Conservation (phyloP, 1,284 basidiomycete genomes). For the Ganoderma lingzhi region DNA sequence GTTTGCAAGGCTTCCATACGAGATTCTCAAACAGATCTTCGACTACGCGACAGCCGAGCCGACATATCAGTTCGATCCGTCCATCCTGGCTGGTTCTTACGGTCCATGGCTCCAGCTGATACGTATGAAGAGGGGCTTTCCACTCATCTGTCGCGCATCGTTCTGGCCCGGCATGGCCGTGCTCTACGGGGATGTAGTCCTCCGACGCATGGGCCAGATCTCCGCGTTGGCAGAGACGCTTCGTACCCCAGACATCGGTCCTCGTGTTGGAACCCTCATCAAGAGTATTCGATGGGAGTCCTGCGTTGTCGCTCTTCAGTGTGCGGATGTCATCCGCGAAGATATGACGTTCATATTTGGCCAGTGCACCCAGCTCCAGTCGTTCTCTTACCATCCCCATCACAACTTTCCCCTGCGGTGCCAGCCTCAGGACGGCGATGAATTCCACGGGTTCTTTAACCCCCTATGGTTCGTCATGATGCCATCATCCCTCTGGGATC, state of each 20-base stretch:
- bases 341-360: constrained; percentile 7
- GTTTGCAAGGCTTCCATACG: not conserved
- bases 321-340: constrained; percentile 7
- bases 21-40: not conserved
- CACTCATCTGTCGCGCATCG: constrained; percentile 4
- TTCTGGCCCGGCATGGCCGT: constrained; percentile 12
- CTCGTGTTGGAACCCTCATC: not conserved
- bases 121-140: constrained; percentile 5
- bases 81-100: not conserved
- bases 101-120: constrained; percentile 2
- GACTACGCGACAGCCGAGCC: not conserved
- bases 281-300: constrained; percentile 11
- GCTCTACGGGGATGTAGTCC: constrained; percentile 13
- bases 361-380: not conserved
- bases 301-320: not conserved
- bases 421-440: not conserved
- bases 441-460: constrained; percentile 5
- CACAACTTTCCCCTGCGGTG: not conserved
- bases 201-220: constrained; percentile 20
- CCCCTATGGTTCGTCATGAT: constrained; percentile 6
- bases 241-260: not conserved
- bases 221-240: constrained; percentile 10
- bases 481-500: not conserved
- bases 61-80: not conserved
- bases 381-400: constrained; percentile 8